phyloP scores from a whole-genome alignment of 2,329 filamentous ascomycete genomes.

The Cordyceps cicadae region DNA sequence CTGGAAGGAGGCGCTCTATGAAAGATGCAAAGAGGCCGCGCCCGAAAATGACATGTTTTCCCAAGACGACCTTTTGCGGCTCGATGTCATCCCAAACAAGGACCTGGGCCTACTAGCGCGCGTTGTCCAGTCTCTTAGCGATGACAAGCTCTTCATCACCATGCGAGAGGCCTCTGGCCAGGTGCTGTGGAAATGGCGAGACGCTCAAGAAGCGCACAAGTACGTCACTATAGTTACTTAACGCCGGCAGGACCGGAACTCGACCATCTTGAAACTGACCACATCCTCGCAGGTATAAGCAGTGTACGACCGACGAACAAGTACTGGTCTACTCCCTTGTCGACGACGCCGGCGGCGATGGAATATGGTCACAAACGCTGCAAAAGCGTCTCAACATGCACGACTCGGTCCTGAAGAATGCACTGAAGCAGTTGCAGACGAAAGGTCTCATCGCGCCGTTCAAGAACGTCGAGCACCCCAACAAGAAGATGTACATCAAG shows the following conservation, averaged over 20 bases:
- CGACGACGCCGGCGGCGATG: constrained; percentile 74
- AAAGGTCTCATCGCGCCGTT: constrained; percentile 81
- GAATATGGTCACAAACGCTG: constrained; percentile 85
- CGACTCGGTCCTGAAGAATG: constrained; percentile 71
- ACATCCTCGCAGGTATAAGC: constrained; percentile 41
- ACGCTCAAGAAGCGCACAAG: constrained; percentile 54
- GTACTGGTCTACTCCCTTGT: constrained; percentile 82
- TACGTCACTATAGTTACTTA: constrained; percentile 24
- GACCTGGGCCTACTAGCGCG: constrained; percentile 46
- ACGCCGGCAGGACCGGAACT: not conserved
- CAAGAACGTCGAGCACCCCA: constrained; percentile 84
- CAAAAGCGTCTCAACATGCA: constrained; percentile 74
- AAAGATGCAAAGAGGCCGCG: constrained; percentile 43
- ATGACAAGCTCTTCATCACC: constrained; percentile 50
- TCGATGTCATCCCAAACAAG: constrained; percentile 49
- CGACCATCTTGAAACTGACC: not conserved
- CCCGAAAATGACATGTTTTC: constrained; percentile 43
- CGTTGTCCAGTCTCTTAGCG: constrained; percentile 48
- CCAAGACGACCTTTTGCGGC: constrained; percentile 49
- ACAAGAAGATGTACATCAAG: constrained; percentile 94
- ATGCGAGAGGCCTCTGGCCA: constrained; percentile 33
- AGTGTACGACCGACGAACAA: constrained; percentile 61
- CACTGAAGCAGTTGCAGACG: constrained; percentile 73
- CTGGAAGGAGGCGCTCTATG: constrained; percentile 50
- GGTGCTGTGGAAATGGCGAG: constrained; percentile 48